These are phyloP conservation scores for Blastobotrys parvus DNA, from an alignment of 805 yeast genomes.

Conservation along the genomic window DNA sequence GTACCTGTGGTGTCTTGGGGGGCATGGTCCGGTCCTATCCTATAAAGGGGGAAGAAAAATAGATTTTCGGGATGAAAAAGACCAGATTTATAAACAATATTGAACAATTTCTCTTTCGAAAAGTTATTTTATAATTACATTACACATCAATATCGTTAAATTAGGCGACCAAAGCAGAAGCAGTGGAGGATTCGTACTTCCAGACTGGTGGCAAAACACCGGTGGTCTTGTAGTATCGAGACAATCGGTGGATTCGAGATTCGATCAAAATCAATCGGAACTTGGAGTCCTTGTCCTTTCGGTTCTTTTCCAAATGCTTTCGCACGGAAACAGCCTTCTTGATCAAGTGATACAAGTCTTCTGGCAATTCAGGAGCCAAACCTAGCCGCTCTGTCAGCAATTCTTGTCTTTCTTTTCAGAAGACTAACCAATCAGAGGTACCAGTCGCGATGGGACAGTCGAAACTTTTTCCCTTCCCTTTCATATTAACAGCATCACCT, in stretches of 20 bases:
- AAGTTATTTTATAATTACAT: too few species aligned
- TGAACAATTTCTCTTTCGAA: too few species aligned
- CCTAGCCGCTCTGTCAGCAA: conserved; percentile 32
- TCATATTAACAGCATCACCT: too few species aligned
- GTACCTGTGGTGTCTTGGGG: not conserved
- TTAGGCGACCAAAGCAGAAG: conserved; percentile 99
- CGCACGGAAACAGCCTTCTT: conserved; percentile 99
- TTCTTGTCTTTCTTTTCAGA: conserved; percentile 5
- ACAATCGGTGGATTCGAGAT: conserved; percentile 99
- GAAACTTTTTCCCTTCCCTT: too few species aligned
- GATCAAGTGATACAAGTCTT: conserved; percentile 97
- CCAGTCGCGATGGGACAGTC: conserved; percentile 6
- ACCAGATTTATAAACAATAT: not conserved
- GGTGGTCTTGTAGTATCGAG: conserved; percentile 99
- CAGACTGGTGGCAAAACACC: conserved; percentile 99
- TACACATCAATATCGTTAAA: conserved; percentile 1
- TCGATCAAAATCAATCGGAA: conserved; percentile 99
- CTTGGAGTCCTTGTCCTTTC: conserved; percentile 99
- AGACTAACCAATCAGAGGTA: conserved; percentile 27
- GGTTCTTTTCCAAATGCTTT: conserved; percentile 99
- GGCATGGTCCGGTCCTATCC: not conserved
- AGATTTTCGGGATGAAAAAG: too few species aligned
- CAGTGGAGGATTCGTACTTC: conserved; percentile 99
- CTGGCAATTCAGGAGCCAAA: conserved; percentile 99
- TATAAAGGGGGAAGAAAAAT: not conserved